Evolutionary conservation across 148 eudicot species (phyloP).

Genomic region (Nepenthes mirabilis): DNA sequence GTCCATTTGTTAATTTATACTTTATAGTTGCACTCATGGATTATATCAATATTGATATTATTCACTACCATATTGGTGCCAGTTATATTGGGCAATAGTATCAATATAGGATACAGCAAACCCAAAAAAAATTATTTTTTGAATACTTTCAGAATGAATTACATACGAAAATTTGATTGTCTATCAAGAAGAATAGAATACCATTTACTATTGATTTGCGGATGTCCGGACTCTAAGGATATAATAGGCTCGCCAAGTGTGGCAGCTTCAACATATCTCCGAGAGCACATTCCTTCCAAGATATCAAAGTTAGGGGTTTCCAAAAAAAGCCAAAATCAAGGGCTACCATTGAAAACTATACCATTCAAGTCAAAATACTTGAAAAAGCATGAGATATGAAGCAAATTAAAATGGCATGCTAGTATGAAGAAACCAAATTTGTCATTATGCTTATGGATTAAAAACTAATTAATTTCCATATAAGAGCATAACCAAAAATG

Average conservation of each 20-base stretch:
- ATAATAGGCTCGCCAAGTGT: slow-evolving; percentile 55
- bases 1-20: no score
- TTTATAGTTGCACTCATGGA: no score
- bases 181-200: slow-evolving; percentile 16
- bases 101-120: no score
- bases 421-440: neutral
- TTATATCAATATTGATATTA: no score
- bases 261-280: slow-evolving; percentile 65
- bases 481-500: no score
- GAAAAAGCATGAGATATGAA: neutral
- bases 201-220: slow-evolving; percentile 76
- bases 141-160: no score
- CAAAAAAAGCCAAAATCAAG: neutral
- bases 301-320: slow-evolving; percentile 4
- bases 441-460: neutral
- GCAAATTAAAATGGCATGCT: neutral
- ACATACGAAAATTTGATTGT: no score
- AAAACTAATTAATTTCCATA: no score
- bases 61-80: no score
- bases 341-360: neutral
- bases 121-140: no score
- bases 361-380: neutral
- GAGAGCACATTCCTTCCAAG: slow-evolving; percentile 66
- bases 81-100: no score
- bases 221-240: slow-evolving; percentile 53